phyloP scores from a whole-genome alignment of 495 filamentous ascomycete species.

The Aspergillus bertholletiae region DNA sequence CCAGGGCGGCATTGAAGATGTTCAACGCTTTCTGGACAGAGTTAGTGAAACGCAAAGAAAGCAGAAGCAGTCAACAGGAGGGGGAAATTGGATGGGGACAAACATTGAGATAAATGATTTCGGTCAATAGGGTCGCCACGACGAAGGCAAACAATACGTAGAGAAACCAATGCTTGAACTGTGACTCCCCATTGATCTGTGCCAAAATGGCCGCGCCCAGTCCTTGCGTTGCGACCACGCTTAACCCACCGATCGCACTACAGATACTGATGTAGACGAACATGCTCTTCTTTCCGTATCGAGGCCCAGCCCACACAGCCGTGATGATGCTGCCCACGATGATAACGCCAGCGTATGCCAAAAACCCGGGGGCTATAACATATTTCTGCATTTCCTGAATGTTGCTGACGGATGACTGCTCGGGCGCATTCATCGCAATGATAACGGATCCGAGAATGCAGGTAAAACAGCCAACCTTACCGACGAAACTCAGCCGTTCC shows the following conservation, averaged over 20 bases:
- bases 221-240: constrained; percentile 93
- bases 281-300: constrained; percentile 96
- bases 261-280: constrained; percentile 95
- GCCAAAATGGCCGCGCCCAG: constrained; percentile 88
- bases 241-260: constrained; percentile 89
- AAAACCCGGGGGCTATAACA: constrained; percentile 82
- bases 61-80: background rate
- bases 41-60: constrained; percentile 21
- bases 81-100: constrained; percentile 31
- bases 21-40: constrained; percentile 89
- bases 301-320: constrained; percentile 80
- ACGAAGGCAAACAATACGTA: constrained; percentile 93
- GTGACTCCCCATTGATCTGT: constrained; percentile 71
- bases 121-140: constrained; percentile 77
- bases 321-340: constrained; percentile 68
- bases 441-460: constrained; percentile 92
- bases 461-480: constrained; percentile 91
- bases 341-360: constrained; percentile 80
- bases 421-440: constrained; percentile 90
- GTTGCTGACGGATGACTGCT: constrained; percentile 74
- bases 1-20: constrained; percentile 92
- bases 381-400: constrained; percentile 93
- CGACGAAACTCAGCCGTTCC: constrained; percentile 90
- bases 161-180: constrained; percentile 97
- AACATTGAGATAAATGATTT: constrained; percentile 95